These are phyloP conservation scores for Sphagnurus paluster DNA, from an alignment of 1,284 basidiomycete species.

Conservation along the genomic window DNA sequence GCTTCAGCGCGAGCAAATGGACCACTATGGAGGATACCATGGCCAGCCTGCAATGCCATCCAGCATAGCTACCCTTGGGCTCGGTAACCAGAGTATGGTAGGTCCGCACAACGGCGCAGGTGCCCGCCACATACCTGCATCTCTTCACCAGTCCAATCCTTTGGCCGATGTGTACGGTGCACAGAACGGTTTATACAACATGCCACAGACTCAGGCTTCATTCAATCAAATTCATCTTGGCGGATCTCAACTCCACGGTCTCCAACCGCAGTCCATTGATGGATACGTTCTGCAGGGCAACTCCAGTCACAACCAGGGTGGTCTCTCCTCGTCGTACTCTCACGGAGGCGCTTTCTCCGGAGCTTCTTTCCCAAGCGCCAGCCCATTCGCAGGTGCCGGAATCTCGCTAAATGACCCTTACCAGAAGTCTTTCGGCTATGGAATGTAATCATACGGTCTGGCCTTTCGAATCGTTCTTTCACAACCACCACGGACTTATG, in stretches of 20 bases:
- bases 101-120: slow-evolving; percentile 35
- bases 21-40: slow-evolving; percentile 61
- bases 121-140: slow-evolving; percentile 54
- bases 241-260: slow-evolving; percentile 52
- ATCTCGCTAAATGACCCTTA: slow-evolving; percentile 71
- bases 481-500: slow-evolving; percentile 20
- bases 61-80: slow-evolving; percentile 56
- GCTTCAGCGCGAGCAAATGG: slow-evolving; percentile 88
- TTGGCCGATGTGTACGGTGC: slow-evolving; percentile 69
- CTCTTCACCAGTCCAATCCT: slow-evolving; percentile 52
- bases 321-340: slow-evolving; percentile 53
- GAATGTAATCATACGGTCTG: slow-evolving; percentile 59
- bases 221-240: slow-evolving; percentile 51
- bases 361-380: slow-evolving; percentile 52
- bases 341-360: slow-evolving; percentile 56
- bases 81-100: slow-evolving; percentile 57
- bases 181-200: slow-evolving; percentile 59
- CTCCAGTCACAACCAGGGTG: slow-evolving; percentile 56
- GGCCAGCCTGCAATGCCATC: slow-evolving; percentile 64
- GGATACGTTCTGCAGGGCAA: slow-evolving; percentile 75
- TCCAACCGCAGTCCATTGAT: slow-evolving; percentile 73
- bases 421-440: slow-evolving; percentile 73
- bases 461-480: slow-evolving; percentile 13
- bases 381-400: slow-evolving; percentile 57
- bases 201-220: slow-evolving; percentile 44